Base-by-base conservation (phyloP, 495 filamentous ascomycete species). In the Neurospora discreta region DNA sequence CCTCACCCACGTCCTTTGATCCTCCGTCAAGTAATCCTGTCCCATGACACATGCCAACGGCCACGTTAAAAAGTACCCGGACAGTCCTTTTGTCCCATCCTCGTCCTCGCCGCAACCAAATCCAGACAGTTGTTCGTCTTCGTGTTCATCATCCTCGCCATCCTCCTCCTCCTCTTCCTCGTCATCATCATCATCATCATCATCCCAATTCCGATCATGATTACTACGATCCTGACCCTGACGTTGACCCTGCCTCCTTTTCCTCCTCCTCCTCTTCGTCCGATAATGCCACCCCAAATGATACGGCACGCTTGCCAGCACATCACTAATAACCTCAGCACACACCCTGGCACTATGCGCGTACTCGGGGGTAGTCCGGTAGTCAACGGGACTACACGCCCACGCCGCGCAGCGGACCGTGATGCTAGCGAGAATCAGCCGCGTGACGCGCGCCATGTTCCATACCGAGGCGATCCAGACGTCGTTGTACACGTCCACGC, bases 311-410 rank as follows among this genome's bases (percentile, higher is more conserved):
- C 79, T 81, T 8, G 86, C 85, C 68, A 87, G 74, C 16, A 88
- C 79, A 70, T 87, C 86, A 1, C 80, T 76, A 69, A 87, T 84
- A 30, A 78, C 80, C 16, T 85, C 82, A 16, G 73, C 78, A 68
- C 81, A 83, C 16, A 79, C 75, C 52, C 81, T 70, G 3, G 78
- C 75, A 5, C 82, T 81, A 0, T 78, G 77, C 30, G 84, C 84
- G 68, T 87, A 87, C 80, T 87, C 84, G 33, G 83, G 81, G 30
- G 86, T 87, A 0, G 84, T 86, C 38, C 85, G 76, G 69, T 86
- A 87, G 73, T 88, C 86, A 9, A 82, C 80, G 1, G 86, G 86
- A 26, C 80, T 75, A 71, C 81, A 84, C 20, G 83, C 75, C 84
- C 85, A 87, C 5, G 85, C 85, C 7, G 84, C 82, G 75, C 85